Evolutionary conservation across 257 asterid species (phyloP).

Genomic region (Nicotiana paniculata): DNA sequence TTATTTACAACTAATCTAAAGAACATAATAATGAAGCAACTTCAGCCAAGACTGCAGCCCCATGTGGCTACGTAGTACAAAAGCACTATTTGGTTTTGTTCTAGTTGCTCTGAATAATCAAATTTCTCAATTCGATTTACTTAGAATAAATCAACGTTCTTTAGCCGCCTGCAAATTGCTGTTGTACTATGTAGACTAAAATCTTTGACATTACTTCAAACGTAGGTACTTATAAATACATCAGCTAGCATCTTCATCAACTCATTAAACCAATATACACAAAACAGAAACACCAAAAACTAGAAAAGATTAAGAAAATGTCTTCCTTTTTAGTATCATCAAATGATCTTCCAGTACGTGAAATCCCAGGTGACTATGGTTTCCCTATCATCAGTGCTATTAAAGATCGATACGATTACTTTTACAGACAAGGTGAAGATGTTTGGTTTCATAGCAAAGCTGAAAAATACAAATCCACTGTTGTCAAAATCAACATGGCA

Average conservation of each 20-base stretch:
- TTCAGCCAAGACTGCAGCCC: not conserved
- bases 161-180: not conserved
- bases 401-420: constrained; percentile 40
- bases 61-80: not conserved
- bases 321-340: constrained; percentile 3
- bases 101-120: not conserved
- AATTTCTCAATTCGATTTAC: not conserved
- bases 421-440: constrained; percentile 42
- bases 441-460: constrained; percentile 38
- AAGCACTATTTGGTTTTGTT: not conserved
- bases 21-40: not conserved
- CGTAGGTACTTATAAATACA: not conserved
- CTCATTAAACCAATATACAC: not conserved
- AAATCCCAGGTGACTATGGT: constrained; percentile 51
- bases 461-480: constrained; percentile 41
- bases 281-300: not conserved
- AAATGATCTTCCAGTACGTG: constrained; percentile 29
- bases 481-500: constrained; percentile 38
- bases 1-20: no score
- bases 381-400: constrained; percentile 39
- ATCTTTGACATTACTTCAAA: not conserved
- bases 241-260: not conserved
- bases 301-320: constrained; percentile 1
- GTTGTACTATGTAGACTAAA: not conserved
- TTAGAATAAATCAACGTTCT: not conserved